Conservation (phyloP, 371 early-diverging fungal species). For the Mortierella sp. region DNA sequence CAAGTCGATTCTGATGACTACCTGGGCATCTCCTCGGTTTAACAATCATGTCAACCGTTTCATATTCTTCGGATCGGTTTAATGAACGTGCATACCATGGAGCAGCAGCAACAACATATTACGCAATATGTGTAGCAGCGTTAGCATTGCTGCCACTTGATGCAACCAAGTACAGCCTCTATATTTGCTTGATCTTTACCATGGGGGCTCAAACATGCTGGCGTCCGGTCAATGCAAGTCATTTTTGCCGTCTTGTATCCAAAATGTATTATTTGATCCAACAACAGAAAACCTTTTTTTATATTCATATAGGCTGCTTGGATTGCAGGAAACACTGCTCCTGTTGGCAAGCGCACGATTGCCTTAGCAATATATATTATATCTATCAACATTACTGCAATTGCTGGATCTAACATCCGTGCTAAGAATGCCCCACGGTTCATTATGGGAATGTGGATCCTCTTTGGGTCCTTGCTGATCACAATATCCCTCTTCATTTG, state of each 20-base stretch:
- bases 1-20: slow-evolving; percentile 63
- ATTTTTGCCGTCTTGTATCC: background rate
- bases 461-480: slow-evolving; percentile 30
- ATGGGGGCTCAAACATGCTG: background rate
- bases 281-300: background rate
- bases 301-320: slow-evolving; percentile 59
- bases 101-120: slow-evolving; percentile 54
- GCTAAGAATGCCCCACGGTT: slow-evolving; percentile 45
- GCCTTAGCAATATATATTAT: slow-evolving; percentile 62
- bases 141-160: slow-evolving; percentile 37
- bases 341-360: slow-evolving; percentile 63
- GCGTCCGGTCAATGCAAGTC: background rate
- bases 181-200: slow-evolving; percentile 45
- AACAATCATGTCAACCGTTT: slow-evolving; percentile 58
- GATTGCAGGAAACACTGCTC: slow-evolving; percentile 64
- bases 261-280: background rate
- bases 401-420: slow-evolving; percentile 59
- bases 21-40: slow-evolving; percentile 61
- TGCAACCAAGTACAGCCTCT: slow-evolving; percentile 58
- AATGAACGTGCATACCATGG: slow-evolving; percentile 63
- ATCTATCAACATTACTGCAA: slow-evolving; percentile 54
- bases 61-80: slow-evolving; percentile 59
- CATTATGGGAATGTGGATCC: slow-evolving; percentile 45
- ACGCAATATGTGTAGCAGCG: slow-evolving; percentile 54
- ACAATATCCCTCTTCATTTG: slow-evolving; percentile 31